phyloP scores from a whole-genome alignment of 257 asterid species.

The Echites panduratus region DNA sequence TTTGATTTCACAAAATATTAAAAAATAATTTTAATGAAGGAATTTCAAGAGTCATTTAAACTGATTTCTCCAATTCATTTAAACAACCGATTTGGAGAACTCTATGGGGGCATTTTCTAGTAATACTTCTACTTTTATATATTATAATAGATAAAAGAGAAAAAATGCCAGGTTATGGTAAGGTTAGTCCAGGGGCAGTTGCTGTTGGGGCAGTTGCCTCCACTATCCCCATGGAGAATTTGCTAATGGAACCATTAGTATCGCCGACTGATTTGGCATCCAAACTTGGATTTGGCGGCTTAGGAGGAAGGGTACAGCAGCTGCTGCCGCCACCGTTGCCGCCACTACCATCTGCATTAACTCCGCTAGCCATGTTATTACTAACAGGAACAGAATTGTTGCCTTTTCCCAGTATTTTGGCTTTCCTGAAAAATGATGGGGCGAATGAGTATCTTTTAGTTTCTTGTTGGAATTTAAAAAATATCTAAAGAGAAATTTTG shows the following conservation, averaged over 20 bases:
- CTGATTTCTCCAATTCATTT: too few relatives aligned
- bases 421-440: constrained; percentile 49
- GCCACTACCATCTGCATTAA: constrained; percentile 27
- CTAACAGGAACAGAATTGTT: constrained; percentile 31
- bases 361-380: constrained; percentile 20
- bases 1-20: too few relatives aligned
- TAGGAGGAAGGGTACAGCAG: constrained; percentile 13
- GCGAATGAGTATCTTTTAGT: background rate
- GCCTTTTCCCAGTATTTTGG: constrained; percentile 57
- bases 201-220: background rate
- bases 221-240: background rate
- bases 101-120: too few relatives aligned
- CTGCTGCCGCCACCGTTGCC: constrained; percentile 15
- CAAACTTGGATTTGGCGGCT: constrained; percentile 9
- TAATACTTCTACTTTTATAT: too few relatives aligned
- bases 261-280: constrained; percentile 25
- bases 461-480: background rate
- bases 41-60: too few relatives aligned
- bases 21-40: too few relatives aligned
- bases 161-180: background rate
- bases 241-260: constrained; percentile 1
- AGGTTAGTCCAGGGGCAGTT: constrained; percentile 5
- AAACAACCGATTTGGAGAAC: too few relatives aligned
- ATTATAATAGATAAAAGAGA: too few relatives aligned
- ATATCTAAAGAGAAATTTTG: constrained; percentile 8